Evolutionary conservation across 1,139 yeast species (phyloP), one percentile per base, ranked within the genome.

Genomic region (Pichia sp.): DNA sequence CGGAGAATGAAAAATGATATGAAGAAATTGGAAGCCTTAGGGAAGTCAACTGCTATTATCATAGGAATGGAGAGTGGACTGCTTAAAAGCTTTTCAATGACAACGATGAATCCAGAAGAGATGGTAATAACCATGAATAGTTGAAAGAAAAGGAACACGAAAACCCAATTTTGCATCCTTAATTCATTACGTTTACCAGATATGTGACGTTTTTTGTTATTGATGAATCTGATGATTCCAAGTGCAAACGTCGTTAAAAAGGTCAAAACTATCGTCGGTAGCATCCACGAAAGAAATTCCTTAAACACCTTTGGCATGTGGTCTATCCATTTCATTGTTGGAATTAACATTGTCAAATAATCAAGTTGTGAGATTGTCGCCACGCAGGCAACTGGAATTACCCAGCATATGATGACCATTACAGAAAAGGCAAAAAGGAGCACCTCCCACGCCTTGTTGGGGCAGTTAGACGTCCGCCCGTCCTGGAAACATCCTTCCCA

Each of bases 51-150:
- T 0, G 94, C 94, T 31, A 85, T 58, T 36, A 84, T 58, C 6
- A 74, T 65, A 1, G 94, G 87, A 9, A 83, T 72, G 2, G 84
- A 74, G 0, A 78, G 72, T 2, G 95, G 95, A 44, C 76, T 77
- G 38, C 73, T 74, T 4, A 85, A 60, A 2, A 82, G 61, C 41
- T 74, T 77, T 45, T 75, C 76, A 29, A 82, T 56, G 0, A 86
- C 69, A 5, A 77, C 77, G 0, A 84, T 74, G 7, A 83, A 61
- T 27, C 95, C 87, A 0, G 93, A 79, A 51, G 93, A 85, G 22
- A 86, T 72, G 0, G 96, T 81, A 2, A 87, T 87, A 20, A 87
- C 91, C 29, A 87, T 57, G 47, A 87, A 87, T 28, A 85, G 74
- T 48, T 87, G 96, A 30, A 85, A 75, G 51, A 84, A 85, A 33